Evolutionary conservation across 2,329 filamentous ascomycete species (phyloP), one percentile per base, ranked within the genome.

Genomic region (Purpureocillium lavendulum): DNA sequence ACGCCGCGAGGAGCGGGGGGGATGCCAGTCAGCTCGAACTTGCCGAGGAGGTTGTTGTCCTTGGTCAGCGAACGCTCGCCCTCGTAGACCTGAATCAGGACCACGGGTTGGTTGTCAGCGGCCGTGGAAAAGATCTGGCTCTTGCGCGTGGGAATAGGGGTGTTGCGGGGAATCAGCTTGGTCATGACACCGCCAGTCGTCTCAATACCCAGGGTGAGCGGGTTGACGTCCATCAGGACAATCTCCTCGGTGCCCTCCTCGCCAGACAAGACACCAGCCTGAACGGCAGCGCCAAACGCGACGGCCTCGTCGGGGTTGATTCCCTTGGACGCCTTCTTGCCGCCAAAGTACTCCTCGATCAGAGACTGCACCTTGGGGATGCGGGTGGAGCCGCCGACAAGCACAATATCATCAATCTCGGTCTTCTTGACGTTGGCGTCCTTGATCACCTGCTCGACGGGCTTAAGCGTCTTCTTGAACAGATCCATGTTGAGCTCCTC

Each of bases 221-320:
- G 87, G 80, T 94, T 95, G 66, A 96, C 89, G 57, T 96, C 89
- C 87, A 96, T 92, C 55, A 95, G 87, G 60, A 96, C 87, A 48
- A 95, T 64, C 4, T 82, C 79, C n/a, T 69, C 73, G 47, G 86
- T 85, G 58, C 82, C 84, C 59, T 84, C 78, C 70, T 96, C 87
- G 51, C 88, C 88, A 53, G 88, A 84, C 47, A 98, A 76, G 59
- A 97, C 82, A 83, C 89, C 90, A 71, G 84, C 92, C 72, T 98
- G 92, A 54, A 97, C 88, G 53, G 92, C 90, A 49, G 92, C 92
- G 71, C 92, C 92, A 64, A 89, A 97, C 60, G 92, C 92, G 54
- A 97, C 92, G 71, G 92, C 92, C 76, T 97, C 92, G 61, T 98
- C 92, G 55, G 92, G 92, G 80, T 97, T 97, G 66, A 98, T 95